Evolutionary conservation across 106 monocot genomes (phyloP).

Genomic region (Iris macrosiphon): DNA sequence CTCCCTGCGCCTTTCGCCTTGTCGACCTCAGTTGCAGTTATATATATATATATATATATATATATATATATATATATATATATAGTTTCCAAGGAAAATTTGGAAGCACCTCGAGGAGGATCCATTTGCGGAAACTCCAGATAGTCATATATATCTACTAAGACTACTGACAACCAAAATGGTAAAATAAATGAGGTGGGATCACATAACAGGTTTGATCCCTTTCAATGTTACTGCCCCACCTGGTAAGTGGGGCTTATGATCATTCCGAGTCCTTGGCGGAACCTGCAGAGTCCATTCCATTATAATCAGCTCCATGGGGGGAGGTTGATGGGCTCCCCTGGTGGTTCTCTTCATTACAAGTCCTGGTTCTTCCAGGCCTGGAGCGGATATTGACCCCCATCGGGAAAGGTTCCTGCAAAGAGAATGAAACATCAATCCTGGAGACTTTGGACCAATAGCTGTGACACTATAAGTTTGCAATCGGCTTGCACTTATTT

Average conservation of each 20-base stretch:
- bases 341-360: conserved; percentile 27
- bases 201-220: conserved; percentile 7
- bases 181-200: not conserved
- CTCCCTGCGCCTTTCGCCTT: conserved; percentile 15
- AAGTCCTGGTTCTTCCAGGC: conserved; percentile 34
- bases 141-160: not conserved
- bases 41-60: no score
- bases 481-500: no score
- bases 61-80: no score
- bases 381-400: conserved; percentile 54
- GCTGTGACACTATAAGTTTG: no score
- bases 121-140: not conserved
- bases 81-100: conserved; percentile 8
- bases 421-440: not conserved
- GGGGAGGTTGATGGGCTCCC: conserved; percentile 19
- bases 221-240: conserved; percentile 15
- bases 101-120: not conserved
- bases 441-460: no score
- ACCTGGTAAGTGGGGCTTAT: not conserved
- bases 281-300: conserved; percentile 10
- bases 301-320: conserved; percentile 17
- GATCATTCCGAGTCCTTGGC: conserved; percentile 42
- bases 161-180: not conserved
- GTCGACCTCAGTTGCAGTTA: not conserved
- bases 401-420: conserved; percentile 67